phyloP scores from a whole-genome alignment of 2,329 filamentous ascomycete species.

The Venturia oleaginea region DNA sequence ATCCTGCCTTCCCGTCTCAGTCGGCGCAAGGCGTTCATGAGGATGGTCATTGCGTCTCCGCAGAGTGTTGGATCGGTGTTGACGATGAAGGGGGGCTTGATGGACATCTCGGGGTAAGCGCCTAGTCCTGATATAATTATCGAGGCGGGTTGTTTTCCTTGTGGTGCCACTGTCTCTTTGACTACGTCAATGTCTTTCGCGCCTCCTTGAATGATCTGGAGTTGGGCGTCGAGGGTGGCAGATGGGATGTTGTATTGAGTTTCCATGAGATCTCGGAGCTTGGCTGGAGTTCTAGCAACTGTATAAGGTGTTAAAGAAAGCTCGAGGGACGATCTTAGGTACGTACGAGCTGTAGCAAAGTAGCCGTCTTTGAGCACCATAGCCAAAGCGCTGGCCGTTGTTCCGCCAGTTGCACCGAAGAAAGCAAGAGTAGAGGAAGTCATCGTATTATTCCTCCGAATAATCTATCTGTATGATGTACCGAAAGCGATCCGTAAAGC shows the following conservation, averaged over 20 bases:
- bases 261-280: slow-evolving; percentile 37
- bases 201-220: slow-evolving; percentile 41
- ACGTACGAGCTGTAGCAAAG: slow-evolving; percentile 32
- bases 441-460: not conserved
- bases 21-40: slow-evolving; percentile 25
- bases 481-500: not conserved
- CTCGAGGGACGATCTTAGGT: not conserved
- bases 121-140: slow-evolving; percentile 42
- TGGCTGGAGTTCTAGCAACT: slow-evolving; percentile 41
- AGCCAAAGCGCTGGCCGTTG: slow-evolving; percentile 35
- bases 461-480: not conserved
- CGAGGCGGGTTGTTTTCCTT: slow-evolving; percentile 27
- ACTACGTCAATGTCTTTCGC: slow-evolving; percentile 35
- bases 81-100: slow-evolving; percentile 24
- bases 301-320: slow-evolving; percentile 5
- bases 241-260: slow-evolving; percentile 30
- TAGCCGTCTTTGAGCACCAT: slow-evolving; percentile 36
- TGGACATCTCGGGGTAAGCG: slow-evolving; percentile 21
- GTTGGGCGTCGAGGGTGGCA: slow-evolving; percentile 27
- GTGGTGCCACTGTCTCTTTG: slow-evolving; percentile 25
- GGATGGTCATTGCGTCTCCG: slow-evolving; percentile 22
- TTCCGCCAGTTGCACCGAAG: slow-evolving; percentile 45
- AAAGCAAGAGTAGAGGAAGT: slow-evolving; percentile 30
- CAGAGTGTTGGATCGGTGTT: slow-evolving; percentile 27
- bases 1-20: slow-evolving; percentile 14